A percentile compares a stretch with the other conserved stretches of the same genome.
These are phyloP conservation scores for Botrytis aclada DNA, from an alignment of 2,329 filamentous ascomycete genomes.

Conservation along the genomic window DNA sequence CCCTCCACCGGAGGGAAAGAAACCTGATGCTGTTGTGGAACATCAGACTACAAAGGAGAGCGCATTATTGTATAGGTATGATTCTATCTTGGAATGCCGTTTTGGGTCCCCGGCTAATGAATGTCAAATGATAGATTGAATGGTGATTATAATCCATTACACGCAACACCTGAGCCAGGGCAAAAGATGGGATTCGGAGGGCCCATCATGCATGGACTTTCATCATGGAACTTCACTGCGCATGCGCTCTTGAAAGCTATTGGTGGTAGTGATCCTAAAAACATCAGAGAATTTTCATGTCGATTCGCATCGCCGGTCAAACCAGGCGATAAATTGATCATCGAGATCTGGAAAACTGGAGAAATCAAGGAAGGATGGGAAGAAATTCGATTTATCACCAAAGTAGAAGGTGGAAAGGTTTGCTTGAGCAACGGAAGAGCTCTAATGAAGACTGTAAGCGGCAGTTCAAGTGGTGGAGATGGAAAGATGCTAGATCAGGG, in stretches of 20 bases:
- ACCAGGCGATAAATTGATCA: slow-evolving; percentile 78
- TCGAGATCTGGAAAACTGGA: slow-evolving; percentile 77
- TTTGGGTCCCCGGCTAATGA: slow-evolving; percentile 25
- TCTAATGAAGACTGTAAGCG: slow-evolving; percentile 50
- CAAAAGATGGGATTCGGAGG: slow-evolving; percentile 89
- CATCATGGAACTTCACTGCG: slow-evolving; percentile 77
- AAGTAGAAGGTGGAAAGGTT: slow-evolving; percentile 76
- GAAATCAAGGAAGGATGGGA: slow-evolving; percentile 67
- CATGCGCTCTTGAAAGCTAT: slow-evolving; percentile 71
- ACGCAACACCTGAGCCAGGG: slow-evolving; percentile 81
- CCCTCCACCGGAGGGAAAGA: slow-evolving; percentile 68
- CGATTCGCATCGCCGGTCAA: slow-evolving; percentile 82
- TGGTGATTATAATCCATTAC: slow-evolving; percentile 91
- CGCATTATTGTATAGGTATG: slow-evolving; percentile 67
- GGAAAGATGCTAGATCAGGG: slow-evolving; percentile 17
- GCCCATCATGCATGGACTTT: slow-evolving; percentile 84
- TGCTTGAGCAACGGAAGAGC: slow-evolving; percentile 85
- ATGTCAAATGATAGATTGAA: slow-evolving; percentile 61
- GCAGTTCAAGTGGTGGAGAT: slow-evolving; percentile 31
- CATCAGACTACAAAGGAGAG: slow-evolving; percentile 71
- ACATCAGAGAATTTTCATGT: slow-evolving; percentile 85
- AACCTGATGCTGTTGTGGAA: slow-evolving; percentile 67
- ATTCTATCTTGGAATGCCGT: neutral
- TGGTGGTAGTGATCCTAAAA: slow-evolving; percentile 73
- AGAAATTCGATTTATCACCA: slow-evolving; percentile 77